phyloP scores from a whole-genome alignment of 2,329 filamentous ascomycete genomes.

The Plenodomus biglobosus region DNA sequence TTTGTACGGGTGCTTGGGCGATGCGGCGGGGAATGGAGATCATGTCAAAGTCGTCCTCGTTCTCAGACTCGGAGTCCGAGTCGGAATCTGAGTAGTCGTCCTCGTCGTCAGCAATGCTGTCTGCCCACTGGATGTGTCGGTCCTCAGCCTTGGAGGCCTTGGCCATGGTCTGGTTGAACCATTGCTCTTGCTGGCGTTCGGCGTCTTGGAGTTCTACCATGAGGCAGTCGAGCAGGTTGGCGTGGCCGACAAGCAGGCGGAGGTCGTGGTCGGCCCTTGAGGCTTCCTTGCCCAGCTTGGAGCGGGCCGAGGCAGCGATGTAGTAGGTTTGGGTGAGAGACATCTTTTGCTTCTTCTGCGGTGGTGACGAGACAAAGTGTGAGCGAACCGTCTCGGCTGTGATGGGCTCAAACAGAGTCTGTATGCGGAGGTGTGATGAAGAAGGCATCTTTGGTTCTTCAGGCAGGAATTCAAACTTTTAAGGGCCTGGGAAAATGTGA shows the following conservation, averaged over 20 bases:
- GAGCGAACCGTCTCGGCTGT: slow-evolving; percentile 49
- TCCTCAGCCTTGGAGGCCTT: slow-evolving; percentile 65
- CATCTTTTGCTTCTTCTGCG: slow-evolving; percentile 76
- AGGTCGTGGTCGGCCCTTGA: slow-evolving; percentile 90
- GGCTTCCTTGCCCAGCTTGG: slow-evolving; percentile 93
- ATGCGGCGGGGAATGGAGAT: slow-evolving; percentile 47
- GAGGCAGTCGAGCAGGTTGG: slow-evolving; percentile 93
- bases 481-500: slow-evolving; percentile 46
- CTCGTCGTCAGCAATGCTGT: slow-evolving; percentile 73
- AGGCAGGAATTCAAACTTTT: slow-evolving; percentile 30
- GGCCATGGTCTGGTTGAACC: slow-evolving; percentile 95
- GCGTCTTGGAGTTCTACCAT: slow-evolving; percentile 92
- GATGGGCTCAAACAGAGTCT: slow-evolving; percentile 51
- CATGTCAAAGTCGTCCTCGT: slow-evolving; percentile 55
- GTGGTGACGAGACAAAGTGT: slow-evolving; percentile 46
- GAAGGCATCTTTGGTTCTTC: slow-evolving; percentile 49
- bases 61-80: slow-evolving; percentile 56
- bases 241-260: slow-evolving; percentile 91
- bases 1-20: slow-evolving; percentile 45
- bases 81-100: slow-evolving; percentile 63
- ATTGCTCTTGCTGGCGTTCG: slow-evolving; percentile 91
- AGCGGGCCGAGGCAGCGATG: slow-evolving; percentile 92
- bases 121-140: slow-evolving; percentile 84
- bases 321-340: slow-evolving; percentile 98
- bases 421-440: slow-evolving; percentile 49